Evolutionary conservation across 805 yeast species (phyloP), one percentile per base, ranked within the genome.

Genomic region (Ogataea dorogensis): DNA sequence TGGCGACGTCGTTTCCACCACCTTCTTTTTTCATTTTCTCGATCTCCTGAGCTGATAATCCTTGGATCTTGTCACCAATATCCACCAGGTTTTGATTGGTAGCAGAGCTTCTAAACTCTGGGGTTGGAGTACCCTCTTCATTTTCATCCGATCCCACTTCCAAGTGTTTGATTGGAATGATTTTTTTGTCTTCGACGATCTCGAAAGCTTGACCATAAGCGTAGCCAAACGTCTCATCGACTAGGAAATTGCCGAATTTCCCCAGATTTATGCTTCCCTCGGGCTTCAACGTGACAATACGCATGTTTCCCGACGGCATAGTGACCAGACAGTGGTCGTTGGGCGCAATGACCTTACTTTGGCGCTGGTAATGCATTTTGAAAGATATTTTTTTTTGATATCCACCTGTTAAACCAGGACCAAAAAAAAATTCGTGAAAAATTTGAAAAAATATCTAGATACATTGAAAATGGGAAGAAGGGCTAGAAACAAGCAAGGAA

Each of bases 171-270:
- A 79, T 70, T 3, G 83, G 79, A 26, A 59, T 62, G 9, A 77
- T 76, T 18, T 58, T 58, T 33, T 65, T 65, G 41, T 75, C 78
- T 27, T 78, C 86, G 18, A 70, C 54, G 28, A 91, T 82, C 54
- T 91, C 97, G 63, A 89, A 93, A 1, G 95, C 77, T 48, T 86
- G 91, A 1, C 98, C 98, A 53, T 75, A 84, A 5, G 88, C 83
- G 50, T 70, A 80, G 3, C 96, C 97, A 25, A 91, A 59, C 9
- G 91, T 71, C 34, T 76, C 82, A 44, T 80, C 77, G 2, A 83
- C 86, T 19, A 71, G 64, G 57, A 93, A 93, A 0, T 82, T 68
- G 13, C 99, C 99, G 61, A 91, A 93, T 57, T 93, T 91, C 2
- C 98, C 98, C 46, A 93, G 68, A 37, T 78, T 76, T 13, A 93